Evolutionary conservation across 768 basidiomycete genomes (phyloP), one percentile per base, ranked within the genome.

Genomic region (Tulasnella sp.): DNA sequence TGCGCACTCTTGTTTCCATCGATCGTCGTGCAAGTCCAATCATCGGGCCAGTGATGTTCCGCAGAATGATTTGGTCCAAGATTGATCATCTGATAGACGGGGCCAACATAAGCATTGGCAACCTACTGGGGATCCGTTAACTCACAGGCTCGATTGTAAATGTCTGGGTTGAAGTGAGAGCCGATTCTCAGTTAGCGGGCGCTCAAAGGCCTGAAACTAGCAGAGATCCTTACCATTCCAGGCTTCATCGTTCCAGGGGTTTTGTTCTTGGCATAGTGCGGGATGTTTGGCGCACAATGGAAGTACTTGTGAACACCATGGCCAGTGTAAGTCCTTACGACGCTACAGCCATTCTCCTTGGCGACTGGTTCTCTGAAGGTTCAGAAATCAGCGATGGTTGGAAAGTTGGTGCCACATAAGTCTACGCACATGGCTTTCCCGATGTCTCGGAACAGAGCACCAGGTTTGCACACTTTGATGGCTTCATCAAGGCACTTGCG

Each of bases 181-280:
- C 14, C 19, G 14, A 27, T 38, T 12, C 71, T 36, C 34, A 34
- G 31, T 38, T 72, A 42, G 24, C 56, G 42, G 14, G 58, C 19
- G 14, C 8, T 40, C 78, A 24, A 9, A 79, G 16, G n/a, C n/a
- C 79, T 62, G 76, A 77, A 68, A 21, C 62, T 27, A 12, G 19
- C 31, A 44, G 38, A 34, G 40, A 38, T 9, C 85, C 92, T 83
- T 81, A 95, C 94, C 94, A 93, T 97, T 82, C 97, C 97, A 34
- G 94, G 86, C 84, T 95, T 96, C 96, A 98, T 97, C 7, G 92
- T 90, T 34, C 97, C 97, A 2, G 95, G 88, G 58, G 94, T 94
- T 85, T 96, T 97, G 84, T 95, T 97, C 84, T 96, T 96, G 31
- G 94, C 95, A 82, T 97, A 98, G 86, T 98, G 97, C 16, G 96